These are phyloP conservation scores for Penicillium turbatum DNA, from an alignment of 495 filamentous ascomycete genomes.

Conservation along the genomic window DNA sequence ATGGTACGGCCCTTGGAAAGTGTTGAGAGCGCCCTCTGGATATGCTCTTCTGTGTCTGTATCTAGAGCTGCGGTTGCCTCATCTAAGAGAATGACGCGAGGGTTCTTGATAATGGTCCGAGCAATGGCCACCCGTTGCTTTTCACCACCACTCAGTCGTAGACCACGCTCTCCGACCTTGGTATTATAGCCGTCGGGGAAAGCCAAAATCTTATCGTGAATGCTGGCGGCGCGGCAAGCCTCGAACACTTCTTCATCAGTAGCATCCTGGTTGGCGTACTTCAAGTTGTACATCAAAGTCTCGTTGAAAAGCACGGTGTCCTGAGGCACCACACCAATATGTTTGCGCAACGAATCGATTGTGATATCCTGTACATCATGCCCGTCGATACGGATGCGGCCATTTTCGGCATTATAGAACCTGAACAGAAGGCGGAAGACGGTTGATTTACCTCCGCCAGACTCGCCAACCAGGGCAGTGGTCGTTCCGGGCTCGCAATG, in stretches of 20 bases:
- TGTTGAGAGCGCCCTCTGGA: constrained; percentile 77
- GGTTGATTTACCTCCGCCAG: constrained; percentile 94
- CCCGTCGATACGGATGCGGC: constrained; percentile 78
- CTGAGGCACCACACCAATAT: constrained; percentile 95
- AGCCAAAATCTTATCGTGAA: constrained; percentile 89
- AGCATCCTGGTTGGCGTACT: constrained; percentile 83
- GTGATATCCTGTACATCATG: constrained; percentile 79
- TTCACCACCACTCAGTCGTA: constrained; percentile 90
- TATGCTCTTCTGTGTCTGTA: constrained; percentile 93
- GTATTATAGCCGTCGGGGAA: constrained; percentile 93
- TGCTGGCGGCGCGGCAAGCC: constrained; percentile 88
- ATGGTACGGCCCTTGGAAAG: constrained; percentile 82
- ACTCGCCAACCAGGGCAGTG: constrained; percentile 92
- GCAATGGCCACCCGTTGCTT: constrained; percentile 97
- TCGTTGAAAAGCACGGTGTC: constrained; percentile 98
- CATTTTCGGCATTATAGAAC: constrained; percentile 79
- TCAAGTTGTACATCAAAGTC: constrained; percentile 92
- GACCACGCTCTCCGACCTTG: constrained; percentile 89
- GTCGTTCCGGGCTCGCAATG: constrained; percentile 83
- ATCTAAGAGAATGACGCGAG: constrained; percentile 91
- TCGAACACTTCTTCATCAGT: constrained; percentile 83
- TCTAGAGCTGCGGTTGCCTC: constrained; percentile 96
- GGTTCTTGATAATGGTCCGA: constrained; percentile 92
- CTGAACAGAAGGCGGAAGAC: constrained; percentile 95
- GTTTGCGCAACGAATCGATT: constrained; percentile 84